Conservation (phyloP, 129 eudicot genomes). For the Glebionis coronaria region DNA sequence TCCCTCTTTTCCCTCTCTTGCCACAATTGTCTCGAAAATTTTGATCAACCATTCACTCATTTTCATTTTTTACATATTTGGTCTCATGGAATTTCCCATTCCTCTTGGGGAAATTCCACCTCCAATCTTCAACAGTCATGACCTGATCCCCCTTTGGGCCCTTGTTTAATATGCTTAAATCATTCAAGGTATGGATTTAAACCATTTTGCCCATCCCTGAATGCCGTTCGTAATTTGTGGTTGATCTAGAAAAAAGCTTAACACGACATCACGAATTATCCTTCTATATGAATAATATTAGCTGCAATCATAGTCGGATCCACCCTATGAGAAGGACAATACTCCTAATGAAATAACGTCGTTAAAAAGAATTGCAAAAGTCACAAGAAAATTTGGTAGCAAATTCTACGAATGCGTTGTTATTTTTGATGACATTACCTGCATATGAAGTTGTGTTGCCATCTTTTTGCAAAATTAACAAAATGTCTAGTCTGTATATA, state of each 20-base stretch:
- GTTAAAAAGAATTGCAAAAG: too few relatives aligned
- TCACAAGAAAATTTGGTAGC: too few relatives aligned
- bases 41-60: constrained; percentile 33
- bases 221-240: too few relatives aligned
- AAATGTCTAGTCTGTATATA: too few relatives aligned
- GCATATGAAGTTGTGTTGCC: too few relatives aligned
- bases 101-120: constrained; percentile 39
- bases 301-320: not conserved
- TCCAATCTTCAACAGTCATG: constrained; percentile 49
- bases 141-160: constrained; percentile 34
- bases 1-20: constrained; percentile 30
- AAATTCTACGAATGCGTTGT: too few relatives aligned
- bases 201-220: too few relatives aligned
- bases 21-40: constrained; percentile 30
- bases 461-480: too few relatives aligned
- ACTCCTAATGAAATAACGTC: too few relatives aligned
- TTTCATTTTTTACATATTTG: constrained; percentile 31
- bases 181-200: constrained; percentile 21
- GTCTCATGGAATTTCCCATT: constrained; percentile 29
- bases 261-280: not conserved
- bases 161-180: constrained; percentile 22
- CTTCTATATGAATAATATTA: not conserved
- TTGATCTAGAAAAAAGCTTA: too few relatives aligned
- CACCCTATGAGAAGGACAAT: too few relatives aligned
- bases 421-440: too few relatives aligned